These are phyloP conservation scores for Chamaecyparis obtusa DNA, from an alignment of 75 land plant species.

Conservation along the genomic window DNA sequence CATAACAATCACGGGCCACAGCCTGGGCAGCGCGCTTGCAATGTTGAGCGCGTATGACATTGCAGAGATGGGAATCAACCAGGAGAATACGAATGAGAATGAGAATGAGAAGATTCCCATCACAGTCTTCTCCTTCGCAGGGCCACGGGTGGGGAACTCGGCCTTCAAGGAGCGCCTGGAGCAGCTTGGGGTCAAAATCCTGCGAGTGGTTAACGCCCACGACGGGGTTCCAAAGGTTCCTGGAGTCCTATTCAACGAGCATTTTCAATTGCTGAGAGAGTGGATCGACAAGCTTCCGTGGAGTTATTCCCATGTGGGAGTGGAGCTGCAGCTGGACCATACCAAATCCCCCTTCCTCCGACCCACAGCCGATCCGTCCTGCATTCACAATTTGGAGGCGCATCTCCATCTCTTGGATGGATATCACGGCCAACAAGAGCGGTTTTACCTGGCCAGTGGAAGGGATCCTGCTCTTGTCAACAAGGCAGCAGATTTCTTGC, in stretches of 20 bases:
- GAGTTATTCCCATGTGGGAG: slow-evolving; percentile 58
- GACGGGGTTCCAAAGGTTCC: slow-evolving; percentile 61
- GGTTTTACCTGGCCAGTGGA: slow-evolving; percentile 25
- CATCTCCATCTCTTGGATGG: slow-evolving; percentile 72
- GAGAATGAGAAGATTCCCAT: slow-evolving; percentile 10
- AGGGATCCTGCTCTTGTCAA: slow-evolving; percentile 64
- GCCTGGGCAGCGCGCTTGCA: slow-evolving; percentile 28
- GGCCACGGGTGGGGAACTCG: slow-evolving; percentile 20
- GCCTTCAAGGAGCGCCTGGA: slow-evolving; percentile 16
- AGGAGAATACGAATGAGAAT: not conserved
- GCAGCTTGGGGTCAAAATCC: slow-evolving; percentile 36
- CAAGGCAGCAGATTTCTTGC: slow-evolving; percentile 54
- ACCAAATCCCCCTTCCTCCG: slow-evolving; percentile 41
- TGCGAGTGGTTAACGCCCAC: slow-evolving; percentile 50
- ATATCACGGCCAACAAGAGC: slow-evolving; percentile 38
- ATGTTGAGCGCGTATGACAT: slow-evolving; percentile 22
- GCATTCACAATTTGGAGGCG: slow-evolving; percentile 72
- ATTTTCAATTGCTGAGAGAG: slow-evolving; percentile 18
- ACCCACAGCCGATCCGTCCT: slow-evolving; percentile 18
- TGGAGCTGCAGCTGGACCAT: slow-evolving; percentile 52
- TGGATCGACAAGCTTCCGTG: slow-evolving; percentile 27
- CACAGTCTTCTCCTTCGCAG: slow-evolving; percentile 23
- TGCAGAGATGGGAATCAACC: slow-evolving; percentile 12
- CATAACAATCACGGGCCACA: slow-evolving; percentile 35
- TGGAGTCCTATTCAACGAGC: slow-evolving; percentile 45